Conservation (phyloP, 2,329 filamentous ascomycete species). For the Colletotrichum lindemuthianum region DNA sequence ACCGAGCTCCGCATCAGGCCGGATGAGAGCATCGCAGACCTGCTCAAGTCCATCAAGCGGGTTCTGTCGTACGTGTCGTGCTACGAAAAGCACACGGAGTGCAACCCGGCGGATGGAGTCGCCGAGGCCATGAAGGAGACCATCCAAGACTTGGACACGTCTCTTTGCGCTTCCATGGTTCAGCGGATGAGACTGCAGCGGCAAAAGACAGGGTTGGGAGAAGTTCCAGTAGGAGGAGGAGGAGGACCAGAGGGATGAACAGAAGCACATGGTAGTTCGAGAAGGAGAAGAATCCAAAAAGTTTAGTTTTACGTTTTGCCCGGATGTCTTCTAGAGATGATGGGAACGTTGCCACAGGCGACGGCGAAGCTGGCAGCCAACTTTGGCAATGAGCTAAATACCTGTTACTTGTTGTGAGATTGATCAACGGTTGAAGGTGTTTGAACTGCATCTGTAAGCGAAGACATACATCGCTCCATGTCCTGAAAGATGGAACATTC, state of each 20-base stretch:
- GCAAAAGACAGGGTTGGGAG: slow-evolving; percentile 8
- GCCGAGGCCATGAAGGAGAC: slow-evolving; percentile 24
- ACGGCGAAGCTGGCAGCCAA: too few species aligned
- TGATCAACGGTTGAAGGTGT: too few species aligned
- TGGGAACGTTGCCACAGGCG: background rate
- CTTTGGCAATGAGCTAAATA: too few species aligned
- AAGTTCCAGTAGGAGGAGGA: background rate
- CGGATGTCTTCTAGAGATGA: background rate
- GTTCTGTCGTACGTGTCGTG: slow-evolving; percentile 25
- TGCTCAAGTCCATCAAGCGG: slow-evolving; percentile 28
- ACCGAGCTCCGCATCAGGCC: slow-evolving; percentile 16
- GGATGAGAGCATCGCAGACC: slow-evolving; percentile 26
- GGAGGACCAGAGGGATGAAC: slow-evolving; percentile 9
- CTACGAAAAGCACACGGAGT: slow-evolving; percentile 28
- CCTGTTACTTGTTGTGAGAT: too few species aligned
- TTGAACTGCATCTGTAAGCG: too few species aligned
- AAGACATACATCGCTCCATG: too few species aligned
- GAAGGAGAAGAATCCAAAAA: background rate
- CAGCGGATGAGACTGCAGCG: slow-evolving; percentile 24
- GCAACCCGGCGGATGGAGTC: slow-evolving; percentile 19
- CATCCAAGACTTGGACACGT: slow-evolving; percentile 8
- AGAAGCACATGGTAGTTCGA: background rate
- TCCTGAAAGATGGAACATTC: too few species aligned
- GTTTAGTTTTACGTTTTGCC: too few species aligned
- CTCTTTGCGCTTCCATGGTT: slow-evolving; percentile 2